A percentile compares a stretch with the other conserved stretches of the same genome.
These are phyloP conservation scores for Ramalina intermedia DNA, from an alignment of 495 filamentous ascomycete species.

Conservation along the genomic window DNA sequence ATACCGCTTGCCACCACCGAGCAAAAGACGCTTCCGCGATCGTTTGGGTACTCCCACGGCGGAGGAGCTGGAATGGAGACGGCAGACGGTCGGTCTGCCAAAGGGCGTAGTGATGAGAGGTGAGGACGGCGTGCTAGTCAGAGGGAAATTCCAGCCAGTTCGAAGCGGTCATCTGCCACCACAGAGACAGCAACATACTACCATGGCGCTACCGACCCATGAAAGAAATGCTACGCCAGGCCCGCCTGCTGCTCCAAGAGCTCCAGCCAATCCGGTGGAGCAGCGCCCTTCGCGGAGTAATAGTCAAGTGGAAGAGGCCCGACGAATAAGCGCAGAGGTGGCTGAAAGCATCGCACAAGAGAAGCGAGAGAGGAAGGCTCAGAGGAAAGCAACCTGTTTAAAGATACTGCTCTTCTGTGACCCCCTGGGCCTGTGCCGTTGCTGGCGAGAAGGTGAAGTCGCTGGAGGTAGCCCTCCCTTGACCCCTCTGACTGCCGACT, in stretches of 20 bases:
- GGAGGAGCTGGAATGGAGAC: constrained; percentile 4
- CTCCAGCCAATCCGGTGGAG: too few species aligned
- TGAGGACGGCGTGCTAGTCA: constrained; percentile 12
- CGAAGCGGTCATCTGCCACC: constrained; percentile 11
- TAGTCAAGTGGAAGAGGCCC: not conserved
- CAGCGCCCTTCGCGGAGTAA: not conserved
- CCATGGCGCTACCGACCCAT: not conserved
- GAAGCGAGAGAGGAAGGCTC: too few species aligned
- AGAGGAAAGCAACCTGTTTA: too few species aligned
- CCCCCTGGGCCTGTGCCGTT: too few species aligned
- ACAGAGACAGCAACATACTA: not conserved
- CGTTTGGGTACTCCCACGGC: constrained; percentile 5
- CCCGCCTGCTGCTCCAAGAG: too few species aligned
- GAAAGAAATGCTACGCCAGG: too few species aligned
- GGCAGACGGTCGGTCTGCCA: constrained; percentile 10
- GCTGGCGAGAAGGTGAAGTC: too few species aligned
- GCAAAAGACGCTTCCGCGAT: constrained; percentile 7
- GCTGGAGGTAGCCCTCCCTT: too few species aligned
- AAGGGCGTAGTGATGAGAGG: constrained; percentile 17
- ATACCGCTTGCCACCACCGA: constrained; percentile 16
- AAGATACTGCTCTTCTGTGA: too few species aligned
- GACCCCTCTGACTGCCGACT: too few species aligned
- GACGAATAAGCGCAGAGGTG: not conserved
- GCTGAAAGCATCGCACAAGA: too few species aligned
- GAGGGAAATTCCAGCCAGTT: constrained; percentile 6